These are phyloP conservation scores for Clitopilus hobsonii DNA, from an alignment of 768 basidiomycete species.

Conservation along the genomic window DNA sequence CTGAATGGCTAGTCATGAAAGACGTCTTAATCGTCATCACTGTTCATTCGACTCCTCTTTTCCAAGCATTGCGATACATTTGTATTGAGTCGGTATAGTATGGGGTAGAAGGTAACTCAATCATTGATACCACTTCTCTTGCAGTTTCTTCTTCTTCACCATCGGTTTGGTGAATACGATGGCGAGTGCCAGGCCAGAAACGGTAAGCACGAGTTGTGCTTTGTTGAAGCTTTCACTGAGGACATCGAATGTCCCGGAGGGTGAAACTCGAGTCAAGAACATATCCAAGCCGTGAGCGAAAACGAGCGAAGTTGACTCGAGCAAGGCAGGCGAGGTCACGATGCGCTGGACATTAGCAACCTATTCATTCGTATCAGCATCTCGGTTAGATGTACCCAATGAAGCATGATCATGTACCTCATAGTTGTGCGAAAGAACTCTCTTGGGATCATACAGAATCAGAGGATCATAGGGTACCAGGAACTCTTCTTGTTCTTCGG, in stretches of 20 bases:
- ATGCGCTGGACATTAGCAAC: slow-evolving; percentile 67
- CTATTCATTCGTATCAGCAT: slow-evolving; percentile 27
- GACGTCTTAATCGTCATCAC: too few species aligned
- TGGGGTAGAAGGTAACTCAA: slow-evolving; percentile 7
- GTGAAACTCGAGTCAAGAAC: slow-evolving; percentile 80
- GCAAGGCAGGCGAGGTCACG: slow-evolving; percentile 73
- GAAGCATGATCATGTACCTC: slow-evolving; percentile 22
- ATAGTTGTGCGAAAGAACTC: slow-evolving; percentile 46
- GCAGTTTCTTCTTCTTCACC: slow-evolving; percentile 61
- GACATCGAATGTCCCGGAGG: slow-evolving; percentile 90
- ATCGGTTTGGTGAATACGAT: slow-evolving; percentile 82
- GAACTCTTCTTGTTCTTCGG: slow-evolving; percentile 79
- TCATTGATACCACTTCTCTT: slow-evolving; percentile 69
- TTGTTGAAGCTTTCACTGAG: slow-evolving; percentile 93
- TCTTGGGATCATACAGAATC: slow-evolving; percentile 62
- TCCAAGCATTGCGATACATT: too few species aligned
- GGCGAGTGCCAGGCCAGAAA: slow-evolving; percentile 65
- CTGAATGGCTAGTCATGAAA: too few species aligned
- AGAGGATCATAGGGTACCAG: slow-evolving; percentile 83
- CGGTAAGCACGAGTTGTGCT: slow-evolving; percentile 80
- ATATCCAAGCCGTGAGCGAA: slow-evolving; percentile 87
- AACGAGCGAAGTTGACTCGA: slow-evolving; percentile 90
- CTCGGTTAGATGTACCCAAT: background rate
- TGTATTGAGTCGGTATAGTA: too few species aligned
- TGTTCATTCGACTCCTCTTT: too few species aligned